Conservation (phyloP, 1,284 basidiomycete species). For the Cutaneotrichosporon sp. region DNA sequence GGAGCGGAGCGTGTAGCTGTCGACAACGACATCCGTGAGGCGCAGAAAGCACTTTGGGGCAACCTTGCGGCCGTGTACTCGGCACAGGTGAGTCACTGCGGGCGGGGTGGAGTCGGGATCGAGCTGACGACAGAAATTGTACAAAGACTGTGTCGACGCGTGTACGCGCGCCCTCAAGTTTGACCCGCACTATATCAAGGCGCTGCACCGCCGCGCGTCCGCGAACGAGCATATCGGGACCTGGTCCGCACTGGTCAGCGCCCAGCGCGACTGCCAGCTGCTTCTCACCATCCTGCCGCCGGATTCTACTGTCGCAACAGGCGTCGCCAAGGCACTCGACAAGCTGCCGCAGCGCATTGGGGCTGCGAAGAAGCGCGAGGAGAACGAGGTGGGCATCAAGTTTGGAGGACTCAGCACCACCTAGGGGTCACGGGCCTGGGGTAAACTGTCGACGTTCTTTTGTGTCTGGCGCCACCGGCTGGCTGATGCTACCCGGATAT, state of each 20-base stretch:
- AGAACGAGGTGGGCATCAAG: slow-evolving; percentile 16
- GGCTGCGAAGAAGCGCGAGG: slow-evolving; percentile 14
- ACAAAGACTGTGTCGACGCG: slow-evolving; percentile 54
- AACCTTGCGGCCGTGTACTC: slow-evolving; percentile 47
- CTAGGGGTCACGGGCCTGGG: not conserved
- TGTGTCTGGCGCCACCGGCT: not conserved
- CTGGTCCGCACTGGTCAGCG: slow-evolving; percentile 77
- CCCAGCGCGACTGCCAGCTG: slow-evolving; percentile 55
- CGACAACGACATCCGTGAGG: slow-evolving; percentile 37
- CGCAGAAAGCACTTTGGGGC: slow-evolving; percentile 43
- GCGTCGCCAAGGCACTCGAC: slow-evolving; percentile 16
- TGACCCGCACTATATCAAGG: slow-evolving; percentile 82
- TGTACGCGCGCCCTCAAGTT: slow-evolving; percentile 67
- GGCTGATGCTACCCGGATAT: not conserved
- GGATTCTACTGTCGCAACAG: slow-evolving; percentile 13
- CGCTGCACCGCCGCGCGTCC: slow-evolving; percentile 77
- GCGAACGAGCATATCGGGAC: slow-evolving; percentile 77
- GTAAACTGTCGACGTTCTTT: not conserved
- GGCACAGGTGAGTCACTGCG: slow-evolving; percentile 50
- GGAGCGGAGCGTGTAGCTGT: slow-evolving; percentile 28
- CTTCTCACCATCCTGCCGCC: slow-evolving; percentile 21
- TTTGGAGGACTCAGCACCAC: slow-evolving; percentile 11
- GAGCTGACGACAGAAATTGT: slow-evolving; percentile 25
- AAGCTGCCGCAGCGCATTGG: slow-evolving; percentile 17
- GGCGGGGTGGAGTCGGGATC: not conserved